Percentiles rank a stretch among this genome's conserved stretches.
Conservation (phyloP, 495 filamentous ascomycete species). For the Trichocladium uniseriatum region DNA sequence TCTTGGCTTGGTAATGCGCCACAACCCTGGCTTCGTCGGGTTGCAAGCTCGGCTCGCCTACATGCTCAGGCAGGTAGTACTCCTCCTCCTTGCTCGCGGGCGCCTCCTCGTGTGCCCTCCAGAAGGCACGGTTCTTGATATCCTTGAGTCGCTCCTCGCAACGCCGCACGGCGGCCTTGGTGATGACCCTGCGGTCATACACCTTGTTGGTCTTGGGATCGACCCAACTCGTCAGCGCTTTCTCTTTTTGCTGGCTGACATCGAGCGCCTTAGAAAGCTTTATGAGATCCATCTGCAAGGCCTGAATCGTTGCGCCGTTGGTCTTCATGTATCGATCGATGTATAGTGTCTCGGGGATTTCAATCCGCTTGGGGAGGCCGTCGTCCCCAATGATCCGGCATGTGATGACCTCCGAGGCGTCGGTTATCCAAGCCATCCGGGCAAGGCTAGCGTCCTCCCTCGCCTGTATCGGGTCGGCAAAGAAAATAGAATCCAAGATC, state of each 20-base stretch:
- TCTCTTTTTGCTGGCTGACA: constrained; percentile 14
- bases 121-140: constrained; percentile 17
- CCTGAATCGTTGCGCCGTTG: constrained; percentile 41
- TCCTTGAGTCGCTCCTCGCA: constrained; percentile 12
- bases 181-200: constrained; percentile 25
- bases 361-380: constrained; percentile 38
- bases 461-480: constrained; percentile 32
- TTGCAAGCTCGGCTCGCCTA: constrained; percentile 34
- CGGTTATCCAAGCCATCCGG: constrained; percentile 40
- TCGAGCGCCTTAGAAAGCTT: constrained; percentile 21
- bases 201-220: constrained; percentile 23
- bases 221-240: constrained; percentile 15
- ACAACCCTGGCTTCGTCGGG: constrained; percentile 24
- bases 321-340: constrained; percentile 66
- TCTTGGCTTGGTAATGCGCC: constrained; percentile 15
- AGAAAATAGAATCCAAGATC: constrained; percentile 59
- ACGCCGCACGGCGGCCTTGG: constrained; percentile 18
- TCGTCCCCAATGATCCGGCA: constrained; percentile 46
- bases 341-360: constrained; percentile 64
- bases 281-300: constrained; percentile 32
- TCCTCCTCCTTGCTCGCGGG: constrained; percentile 32
- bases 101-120: constrained; percentile 40
- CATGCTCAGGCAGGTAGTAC: constrained; percentile 46
- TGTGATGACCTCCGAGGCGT: constrained; percentile 60
- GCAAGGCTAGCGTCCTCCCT: constrained; percentile 30